Percentiles rank a stretch among this genome's conserved stretches.
phyloP scores from a whole-genome alignment of 2,329 filamentous ascomycete species.

The Hymenoscyphus salicellus region DNA sequence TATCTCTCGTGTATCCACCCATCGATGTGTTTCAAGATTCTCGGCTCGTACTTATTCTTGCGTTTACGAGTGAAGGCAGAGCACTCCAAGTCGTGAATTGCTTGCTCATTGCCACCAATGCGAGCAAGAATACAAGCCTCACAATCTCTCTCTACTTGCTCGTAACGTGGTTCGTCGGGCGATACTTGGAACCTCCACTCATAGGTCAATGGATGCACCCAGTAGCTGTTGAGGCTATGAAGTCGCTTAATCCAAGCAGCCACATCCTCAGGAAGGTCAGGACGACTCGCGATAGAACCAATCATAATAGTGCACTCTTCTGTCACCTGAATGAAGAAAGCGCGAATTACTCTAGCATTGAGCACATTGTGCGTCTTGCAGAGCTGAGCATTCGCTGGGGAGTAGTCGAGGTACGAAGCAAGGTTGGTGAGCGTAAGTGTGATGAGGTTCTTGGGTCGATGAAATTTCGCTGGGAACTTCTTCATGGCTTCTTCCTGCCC shows the following conservation, averaged over 20 bases:
- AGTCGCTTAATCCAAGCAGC: slow-evolving; percentile 4
- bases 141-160: slow-evolving; percentile 41
- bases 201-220: slow-evolving; percentile 41
- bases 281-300: neutral
- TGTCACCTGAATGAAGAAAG: neutral
- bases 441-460: neutral
- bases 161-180: slow-evolving; percentile 34
- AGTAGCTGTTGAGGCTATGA: slow-evolving; percentile 28
- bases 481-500: neutral
- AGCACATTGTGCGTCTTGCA: neutral
- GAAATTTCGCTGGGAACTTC: neutral
- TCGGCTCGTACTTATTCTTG: too few species aligned
- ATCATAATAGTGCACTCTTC: neutral
- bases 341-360: neutral
- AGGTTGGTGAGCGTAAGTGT: neutral
- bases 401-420: neutral
- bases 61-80: slow-evolving; percentile 43
- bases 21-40: slow-evolving; percentile 23
- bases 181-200: slow-evolving; percentile 34
- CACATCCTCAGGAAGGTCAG: neutral
- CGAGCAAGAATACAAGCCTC: slow-evolving; percentile 53
- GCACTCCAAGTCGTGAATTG: slow-evolving; percentile 47
- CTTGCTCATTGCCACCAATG: slow-evolving; percentile 44
- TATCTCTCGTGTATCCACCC: slow-evolving; percentile 21
- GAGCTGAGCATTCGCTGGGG: neutral